Evolutionary conservation across 2,329 filamentous ascomycete genomes (phyloP).

Genomic region (Bretziella fagacearum): DNA sequence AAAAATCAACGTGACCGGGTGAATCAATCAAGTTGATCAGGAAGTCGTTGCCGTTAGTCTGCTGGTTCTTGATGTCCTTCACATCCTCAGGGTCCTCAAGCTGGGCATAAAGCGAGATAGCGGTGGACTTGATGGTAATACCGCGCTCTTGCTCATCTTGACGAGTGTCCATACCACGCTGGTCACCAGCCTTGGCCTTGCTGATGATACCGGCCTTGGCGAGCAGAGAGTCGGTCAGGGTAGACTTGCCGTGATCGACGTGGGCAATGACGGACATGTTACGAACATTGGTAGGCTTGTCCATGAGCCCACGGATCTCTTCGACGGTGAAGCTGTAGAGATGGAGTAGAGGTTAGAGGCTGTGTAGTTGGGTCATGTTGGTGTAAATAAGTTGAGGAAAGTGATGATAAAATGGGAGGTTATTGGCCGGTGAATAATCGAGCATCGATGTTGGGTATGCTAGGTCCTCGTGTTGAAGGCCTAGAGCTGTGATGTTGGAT

Average conservation of each 20-base stretch:
- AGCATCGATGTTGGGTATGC: no score
- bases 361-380: not conserved
- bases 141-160: constrained; percentile 97
- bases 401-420: no score
- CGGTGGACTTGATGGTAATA: constrained; percentile 99
- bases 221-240: constrained; percentile 96
- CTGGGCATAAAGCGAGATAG: constrained; percentile 91
- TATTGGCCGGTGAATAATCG: no score
- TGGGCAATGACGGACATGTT: constrained; percentile 99
- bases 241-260: constrained; percentile 99
- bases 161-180: constrained; percentile 92
- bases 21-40: constrained; percentile 99
- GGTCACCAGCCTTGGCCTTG: constrained; percentile 88
- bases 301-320: constrained; percentile 65
- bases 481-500: no score
- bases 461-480: no score
- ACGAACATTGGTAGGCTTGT: constrained; percentile 60
- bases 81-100: constrained; percentile 69
- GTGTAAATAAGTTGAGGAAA: not conserved
- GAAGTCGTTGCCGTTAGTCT: constrained; percentile 87
- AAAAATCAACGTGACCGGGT: constrained; percentile 99
- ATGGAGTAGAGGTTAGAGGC: constrained; percentile 28
- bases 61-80: constrained; percentile 82
- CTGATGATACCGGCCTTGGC: constrained; percentile 99
- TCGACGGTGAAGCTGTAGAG: constrained; percentile 85